Evolutionary conservation across 75 land plant species (phyloP).

Genomic region (Larix kaempferi): DNA sequence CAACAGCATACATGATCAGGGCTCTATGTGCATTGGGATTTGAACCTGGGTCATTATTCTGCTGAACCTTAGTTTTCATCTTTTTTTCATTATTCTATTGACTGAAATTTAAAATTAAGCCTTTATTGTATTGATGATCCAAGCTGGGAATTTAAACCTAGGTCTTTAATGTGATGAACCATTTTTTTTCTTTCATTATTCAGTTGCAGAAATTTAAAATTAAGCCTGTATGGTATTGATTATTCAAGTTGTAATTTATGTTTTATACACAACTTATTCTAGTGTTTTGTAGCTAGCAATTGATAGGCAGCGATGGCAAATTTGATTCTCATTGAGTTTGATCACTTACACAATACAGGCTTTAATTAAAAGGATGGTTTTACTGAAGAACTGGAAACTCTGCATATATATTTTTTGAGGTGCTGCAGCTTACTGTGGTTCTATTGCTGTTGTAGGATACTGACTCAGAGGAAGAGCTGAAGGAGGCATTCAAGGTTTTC

Average conservation of each 20-base stretch:
- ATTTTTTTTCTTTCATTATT: too few species aligned
- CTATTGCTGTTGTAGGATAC: constrained; percentile 14
- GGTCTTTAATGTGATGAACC: too few species aligned
- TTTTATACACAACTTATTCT: not conserved
- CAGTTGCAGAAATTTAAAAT: too few species aligned
- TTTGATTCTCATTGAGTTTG: not conserved
- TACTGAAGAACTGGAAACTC: not conserved
- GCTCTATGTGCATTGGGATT: too few species aligned
- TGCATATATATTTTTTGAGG: not conserved
- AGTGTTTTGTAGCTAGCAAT: not conserved
- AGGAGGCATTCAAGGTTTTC: constrained; percentile 3
- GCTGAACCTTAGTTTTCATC: too few species aligned
- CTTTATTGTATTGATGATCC: too few species aligned
- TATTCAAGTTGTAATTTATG: not conserved
- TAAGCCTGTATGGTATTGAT: too few species aligned
- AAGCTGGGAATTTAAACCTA: too few species aligned
- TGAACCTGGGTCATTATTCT: too few species aligned
- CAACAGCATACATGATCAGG: too few species aligned
- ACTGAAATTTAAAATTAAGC: too few species aligned
- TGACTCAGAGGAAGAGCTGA: not conserved
- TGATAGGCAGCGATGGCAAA: not conserved
- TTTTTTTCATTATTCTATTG: too few species aligned
- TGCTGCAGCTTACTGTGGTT: not conserved
- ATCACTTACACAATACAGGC: not conserved
- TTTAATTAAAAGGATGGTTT: not conserved